Evolutionary conservation across 225 moss, liverwort and hornwort species (phyloP).

Genomic region (Pseudoscleropodium purum): DNA sequence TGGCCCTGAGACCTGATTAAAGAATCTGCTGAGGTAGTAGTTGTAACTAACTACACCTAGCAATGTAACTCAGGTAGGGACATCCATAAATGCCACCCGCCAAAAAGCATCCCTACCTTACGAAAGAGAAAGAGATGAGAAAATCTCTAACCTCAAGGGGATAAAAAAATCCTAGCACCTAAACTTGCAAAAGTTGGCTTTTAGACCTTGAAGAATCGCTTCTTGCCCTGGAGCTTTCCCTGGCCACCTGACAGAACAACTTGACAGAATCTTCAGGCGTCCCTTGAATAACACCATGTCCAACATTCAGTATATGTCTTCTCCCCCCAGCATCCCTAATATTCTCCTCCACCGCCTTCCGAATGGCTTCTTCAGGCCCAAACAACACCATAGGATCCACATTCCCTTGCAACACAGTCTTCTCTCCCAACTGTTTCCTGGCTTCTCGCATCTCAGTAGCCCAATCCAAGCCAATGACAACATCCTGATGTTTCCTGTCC

Average conservation of each 20-base stretch:
- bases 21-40: not conserved
- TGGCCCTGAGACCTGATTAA: not conserved
- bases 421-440: slow-evolving; percentile 43
- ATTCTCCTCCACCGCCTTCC: slow-evolving; percentile 57
- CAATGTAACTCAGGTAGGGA: not conserved
- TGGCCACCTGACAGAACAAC: slow-evolving; percentile 74
- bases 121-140: not conserved
- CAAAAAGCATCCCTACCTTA: not conserved
- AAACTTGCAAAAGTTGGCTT: slow-evolving; percentile 39
- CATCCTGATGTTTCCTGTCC: slow-evolving; percentile 43
- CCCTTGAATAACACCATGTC: slow-evolving; percentile 94
- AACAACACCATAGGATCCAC: slow-evolving; percentile 90
- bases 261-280: slow-evolving; percentile 82
- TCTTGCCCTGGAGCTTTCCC: slow-evolving; percentile 30
- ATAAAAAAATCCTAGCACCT: not conserved
- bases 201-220: not conserved
- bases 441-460: slow-evolving; percentile 65
- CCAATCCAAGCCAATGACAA: slow-evolving; percentile 90
- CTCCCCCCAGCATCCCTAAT: slow-evolving; percentile 50
- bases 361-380: slow-evolving; percentile 67
- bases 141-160: not conserved
- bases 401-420: slow-evolving; percentile 73
- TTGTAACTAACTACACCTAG: not conserved
- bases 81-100: not conserved
- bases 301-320: slow-evolving; percentile 80